Conservation (phyloP, 2,329 filamentous ascomycete genomes). For the Aspergillus sp. region DNA sequence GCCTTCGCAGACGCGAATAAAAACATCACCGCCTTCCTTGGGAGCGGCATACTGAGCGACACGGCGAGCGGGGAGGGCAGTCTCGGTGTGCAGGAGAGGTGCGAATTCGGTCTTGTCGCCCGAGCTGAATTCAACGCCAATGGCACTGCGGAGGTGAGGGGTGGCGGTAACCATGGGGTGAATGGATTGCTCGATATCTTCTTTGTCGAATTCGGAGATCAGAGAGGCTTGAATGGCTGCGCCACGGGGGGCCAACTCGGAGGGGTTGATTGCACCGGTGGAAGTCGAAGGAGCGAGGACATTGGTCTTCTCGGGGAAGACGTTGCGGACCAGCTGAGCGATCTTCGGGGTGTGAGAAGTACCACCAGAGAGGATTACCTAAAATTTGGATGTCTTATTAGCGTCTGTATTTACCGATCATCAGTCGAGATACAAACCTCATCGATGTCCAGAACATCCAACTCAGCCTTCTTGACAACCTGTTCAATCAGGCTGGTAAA, state of each 20-base stretch:
- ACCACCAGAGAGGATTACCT: slow-evolving; percentile 83
- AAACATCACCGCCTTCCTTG: slow-evolving; percentile 74
- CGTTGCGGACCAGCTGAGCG: slow-evolving; percentile 64
- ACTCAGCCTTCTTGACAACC: slow-evolving; percentile 80
- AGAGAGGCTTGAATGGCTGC: slow-evolving; percentile 92
- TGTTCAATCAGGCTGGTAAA: slow-evolving; percentile 79
- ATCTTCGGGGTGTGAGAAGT: slow-evolving; percentile 91
- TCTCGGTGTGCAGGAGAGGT: slow-evolving; percentile 75
- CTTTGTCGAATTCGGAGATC: slow-evolving; percentile 86
- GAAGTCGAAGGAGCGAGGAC: slow-evolving; percentile 78
- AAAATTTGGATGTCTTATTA: background rate
- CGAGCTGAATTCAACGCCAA: slow-evolving; percentile 69
- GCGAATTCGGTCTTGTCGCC: slow-evolving; percentile 62
- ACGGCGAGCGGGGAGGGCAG: slow-evolving; percentile 79
- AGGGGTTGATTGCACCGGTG: slow-evolving; percentile 77
- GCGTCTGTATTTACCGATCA: background rate
- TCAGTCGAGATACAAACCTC: slow-evolving; percentile 43
- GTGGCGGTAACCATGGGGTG: slow-evolving; percentile 92
- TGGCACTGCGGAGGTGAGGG: slow-evolving; percentile 77
- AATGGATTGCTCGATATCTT: slow-evolving; percentile 91
- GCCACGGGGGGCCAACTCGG: slow-evolving; percentile 78
- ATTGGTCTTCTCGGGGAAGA: slow-evolving; percentile 72
- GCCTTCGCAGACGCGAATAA: slow-evolving; percentile 83
- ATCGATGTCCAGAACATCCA: slow-evolving; percentile 87
- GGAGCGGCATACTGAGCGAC: slow-evolving; percentile 70